These are phyloP conservation scores for Trametes villosa DNA, from an alignment of 768 basidiomycete species.

Conservation along the genomic window DNA sequence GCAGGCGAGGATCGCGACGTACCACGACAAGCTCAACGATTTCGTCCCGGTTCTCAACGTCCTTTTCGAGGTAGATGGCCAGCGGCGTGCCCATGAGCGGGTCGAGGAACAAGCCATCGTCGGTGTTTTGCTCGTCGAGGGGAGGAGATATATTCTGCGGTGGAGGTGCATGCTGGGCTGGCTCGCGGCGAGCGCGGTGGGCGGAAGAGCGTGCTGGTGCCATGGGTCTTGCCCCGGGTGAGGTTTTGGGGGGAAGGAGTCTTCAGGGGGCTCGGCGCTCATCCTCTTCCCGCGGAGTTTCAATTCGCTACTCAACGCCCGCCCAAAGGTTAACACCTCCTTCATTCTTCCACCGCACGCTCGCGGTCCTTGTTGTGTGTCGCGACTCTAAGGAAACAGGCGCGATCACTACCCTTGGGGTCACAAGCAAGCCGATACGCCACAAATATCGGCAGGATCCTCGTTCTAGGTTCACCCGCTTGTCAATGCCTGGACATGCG, in stretches of 20 bases:
- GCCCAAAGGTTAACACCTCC: neutral
- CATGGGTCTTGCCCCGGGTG: slow-evolving; percentile 65
- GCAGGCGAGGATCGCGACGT: slow-evolving; percentile 38
- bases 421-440: too few relatives aligned
- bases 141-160: slow-evolving; percentile 22
- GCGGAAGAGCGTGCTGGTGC: slow-evolving; percentile 70
- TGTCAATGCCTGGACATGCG: too few relatives aligned
- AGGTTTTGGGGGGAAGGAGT: slow-evolving; percentile 26
- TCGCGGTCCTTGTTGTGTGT: neutral
- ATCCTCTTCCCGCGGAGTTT: slow-evolving; percentile 21
- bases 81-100: slow-evolving; percentile 82
- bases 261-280: slow-evolving; percentile 25
- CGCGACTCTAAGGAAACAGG: too few relatives aligned
- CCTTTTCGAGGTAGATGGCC: slow-evolving; percentile 78
- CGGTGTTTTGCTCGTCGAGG: slow-evolving; percentile 31
- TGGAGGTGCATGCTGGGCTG: slow-evolving; percentile 38
- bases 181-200: slow-evolving; percentile 49
- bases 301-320: slow-evolving; percentile 11
- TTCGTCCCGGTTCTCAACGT: slow-evolving; percentile 69
- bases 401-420: too few relatives aligned
- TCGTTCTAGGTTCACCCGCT: too few relatives aligned
- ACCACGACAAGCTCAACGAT: slow-evolving; percentile 71
- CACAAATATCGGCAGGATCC: too few relatives aligned
- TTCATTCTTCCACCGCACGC: neutral
- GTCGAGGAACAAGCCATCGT: slow-evolving; percentile 71